phyloP scores from a whole-genome alignment of 345 rosid genomes.

The Laguncularia racemosa region DNA sequence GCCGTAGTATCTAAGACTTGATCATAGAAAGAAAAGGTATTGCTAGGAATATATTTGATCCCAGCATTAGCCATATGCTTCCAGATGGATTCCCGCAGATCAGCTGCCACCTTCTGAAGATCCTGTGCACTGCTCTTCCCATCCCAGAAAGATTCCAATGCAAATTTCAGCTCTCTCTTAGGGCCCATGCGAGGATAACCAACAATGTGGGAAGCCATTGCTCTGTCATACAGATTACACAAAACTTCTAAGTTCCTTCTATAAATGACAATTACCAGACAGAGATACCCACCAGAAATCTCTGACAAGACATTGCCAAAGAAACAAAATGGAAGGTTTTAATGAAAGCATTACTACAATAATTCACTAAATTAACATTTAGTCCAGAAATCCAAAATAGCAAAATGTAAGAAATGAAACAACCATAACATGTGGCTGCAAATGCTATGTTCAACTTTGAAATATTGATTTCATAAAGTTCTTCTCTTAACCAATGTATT shows the following conservation, averaged over 20 bases:
- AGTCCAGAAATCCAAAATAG: too few relatives aligned
- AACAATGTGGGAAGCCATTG: slow-evolving; percentile 92
- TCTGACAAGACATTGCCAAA: neutral
- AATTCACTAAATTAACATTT: too few relatives aligned
- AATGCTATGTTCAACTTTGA: too few relatives aligned
- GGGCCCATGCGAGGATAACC: slow-evolving; percentile 99
- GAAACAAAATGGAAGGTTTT: neutral
- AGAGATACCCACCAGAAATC: too few relatives aligned
- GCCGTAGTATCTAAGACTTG: slow-evolving; percentile 89
- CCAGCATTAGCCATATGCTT: slow-evolving; percentile 83
- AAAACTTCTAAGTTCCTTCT: too few relatives aligned
- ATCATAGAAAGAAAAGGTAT: slow-evolving; percentile 88
- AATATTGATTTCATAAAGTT: too few relatives aligned
- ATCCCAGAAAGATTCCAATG: slow-evolving; percentile 98
- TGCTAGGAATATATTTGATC: slow-evolving; percentile 91
- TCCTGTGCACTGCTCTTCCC: slow-evolving; percentile 80
- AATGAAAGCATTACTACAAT: too few relatives aligned
- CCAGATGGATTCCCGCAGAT: slow-evolving; percentile 84
- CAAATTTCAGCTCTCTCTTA: slow-evolving; percentile 94
- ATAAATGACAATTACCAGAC: too few relatives aligned
- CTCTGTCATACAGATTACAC: slow-evolving; percentile 13
- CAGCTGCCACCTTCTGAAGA: slow-evolving; percentile 75
- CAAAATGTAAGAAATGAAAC: too few relatives aligned
- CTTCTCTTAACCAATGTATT: too few relatives aligned
- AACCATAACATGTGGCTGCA: too few relatives aligned